Conservation (phyloP, 495 filamentous ascomycete genomes). For the Choiromyces venosus region DNA sequence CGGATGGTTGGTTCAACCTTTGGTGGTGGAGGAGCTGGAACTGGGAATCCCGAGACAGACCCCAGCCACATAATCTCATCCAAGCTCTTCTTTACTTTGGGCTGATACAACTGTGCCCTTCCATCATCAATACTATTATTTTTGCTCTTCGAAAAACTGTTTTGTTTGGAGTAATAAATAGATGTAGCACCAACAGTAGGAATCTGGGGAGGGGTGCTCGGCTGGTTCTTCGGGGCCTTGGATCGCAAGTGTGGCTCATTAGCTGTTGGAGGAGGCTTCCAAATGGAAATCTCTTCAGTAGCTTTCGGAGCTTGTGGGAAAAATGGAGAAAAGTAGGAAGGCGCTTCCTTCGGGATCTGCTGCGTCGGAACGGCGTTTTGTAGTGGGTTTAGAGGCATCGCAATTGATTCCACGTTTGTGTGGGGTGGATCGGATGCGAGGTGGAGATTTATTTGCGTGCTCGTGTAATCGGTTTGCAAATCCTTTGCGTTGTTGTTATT, state of each 20-base stretch:
- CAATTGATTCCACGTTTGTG: neutral
- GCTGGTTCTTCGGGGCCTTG: constrained; percentile 36
- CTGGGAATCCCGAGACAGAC: constrained; percentile 34
- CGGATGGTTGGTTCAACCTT: constrained; percentile 31
- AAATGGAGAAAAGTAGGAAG: constrained; percentile 38
- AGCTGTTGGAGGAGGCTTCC: constrained; percentile 35
- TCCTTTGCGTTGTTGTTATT: neutral
- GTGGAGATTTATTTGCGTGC: neutral
- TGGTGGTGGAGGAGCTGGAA: constrained; percentile 29
- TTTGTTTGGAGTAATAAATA: neutral
- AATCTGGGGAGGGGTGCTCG: constrained; percentile 36
- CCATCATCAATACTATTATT: constrained; percentile 28
- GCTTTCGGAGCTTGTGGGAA: constrained; percentile 34
- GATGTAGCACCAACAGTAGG: constrained; percentile 32
- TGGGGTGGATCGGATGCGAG: neutral
- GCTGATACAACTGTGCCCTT: constrained; percentile 35
- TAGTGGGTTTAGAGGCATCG: constrained; percentile 36
- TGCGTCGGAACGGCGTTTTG: constrained; percentile 37
- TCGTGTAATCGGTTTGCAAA: neutral
- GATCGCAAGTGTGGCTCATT: constrained; percentile 29
- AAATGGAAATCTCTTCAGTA: constrained; percentile 27
- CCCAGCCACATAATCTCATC: constrained; percentile 42
- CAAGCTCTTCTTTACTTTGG: constrained; percentile 37
- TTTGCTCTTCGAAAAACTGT: constrained; percentile 8
- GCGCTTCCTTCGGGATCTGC: constrained; percentile 40